Percentiles rank a stretch among this genome's conserved stretches.
These are phyloP conservation scores for Pseudonitzschia pungens DNA, from an alignment of 108 stramenopile genomes.

Conservation along the genomic window DNA sequence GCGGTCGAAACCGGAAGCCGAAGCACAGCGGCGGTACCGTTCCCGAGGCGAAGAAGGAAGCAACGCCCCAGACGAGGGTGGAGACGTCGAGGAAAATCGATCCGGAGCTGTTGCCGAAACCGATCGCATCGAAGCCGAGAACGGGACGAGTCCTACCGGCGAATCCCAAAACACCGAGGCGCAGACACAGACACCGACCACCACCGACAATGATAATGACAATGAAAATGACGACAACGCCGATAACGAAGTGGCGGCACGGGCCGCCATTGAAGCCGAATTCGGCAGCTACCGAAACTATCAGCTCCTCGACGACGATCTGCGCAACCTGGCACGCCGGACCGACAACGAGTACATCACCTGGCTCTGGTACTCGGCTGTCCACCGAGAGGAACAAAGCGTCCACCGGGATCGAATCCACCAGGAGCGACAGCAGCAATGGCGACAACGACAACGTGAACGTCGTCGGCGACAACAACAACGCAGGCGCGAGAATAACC, in stretches of 20 bases:
- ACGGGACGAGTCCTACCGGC: too few species aligned
- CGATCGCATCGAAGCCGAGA: too few species aligned
- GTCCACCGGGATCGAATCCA: too few species aligned
- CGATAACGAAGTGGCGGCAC: background rate
- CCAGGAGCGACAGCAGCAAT: background rate
- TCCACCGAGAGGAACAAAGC: background rate
- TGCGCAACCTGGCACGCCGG: background rate
- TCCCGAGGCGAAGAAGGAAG: too few species aligned
- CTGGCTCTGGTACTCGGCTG: constrained; percentile 12
- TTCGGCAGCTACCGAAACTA: constrained; percentile 8
- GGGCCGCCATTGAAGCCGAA: background rate
- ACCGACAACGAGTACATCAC: constrained; percentile 10
- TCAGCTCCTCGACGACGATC: background rate
- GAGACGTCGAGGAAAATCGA: background rate
- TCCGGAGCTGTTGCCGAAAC: too few species aligned
- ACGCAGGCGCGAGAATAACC: background rate
- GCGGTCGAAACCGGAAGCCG: background rate
- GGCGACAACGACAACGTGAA: background rate
- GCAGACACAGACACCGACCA: background rate
- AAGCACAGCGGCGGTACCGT: background rate
- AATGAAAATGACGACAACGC: background rate
- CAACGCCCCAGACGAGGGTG: background rate
- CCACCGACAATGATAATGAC: background rate
- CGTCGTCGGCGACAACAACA: background rate
- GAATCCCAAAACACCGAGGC: background rate